Evolutionary conservation across 2,329 filamentous ascomycete species (phyloP), one percentile per base, ranked within the genome.

Genomic region (Moelleriella libera): DNA sequence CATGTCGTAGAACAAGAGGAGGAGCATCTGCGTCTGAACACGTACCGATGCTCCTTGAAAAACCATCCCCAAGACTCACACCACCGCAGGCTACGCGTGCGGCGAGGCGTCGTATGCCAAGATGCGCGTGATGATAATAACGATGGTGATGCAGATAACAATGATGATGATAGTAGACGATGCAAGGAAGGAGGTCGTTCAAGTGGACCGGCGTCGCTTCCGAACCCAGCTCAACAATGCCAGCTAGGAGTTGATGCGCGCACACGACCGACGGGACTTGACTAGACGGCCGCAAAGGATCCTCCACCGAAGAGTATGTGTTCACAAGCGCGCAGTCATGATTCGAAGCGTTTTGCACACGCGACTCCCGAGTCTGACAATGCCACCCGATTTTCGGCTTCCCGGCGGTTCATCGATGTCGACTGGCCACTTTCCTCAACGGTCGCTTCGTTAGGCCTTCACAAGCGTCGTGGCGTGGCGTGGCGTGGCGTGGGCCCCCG

Each of bases 381-480:
- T n/a, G n/a, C n/a, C n/a, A n/a, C n/a, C 32, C 32, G 32, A 37
- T 37, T 7, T 37, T 11, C 11, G 21, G 34, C 34, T 11, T 44
- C 29, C 21, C 21, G 30, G 44, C 32, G 30, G 45, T 42, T 37
- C 32, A 44, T 29, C 41, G 47, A 45, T 39, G 45, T 30, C 34
- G 30, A 43, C 45, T 45, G 21, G 39, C 48, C 45, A 42, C 43
- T 44, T 44, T 43, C 31, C 44, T 44, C 41, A 42, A 48, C 32
- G 11, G 32, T 37, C 11, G 7, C 7, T 7, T 7, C 34, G 31
- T 5, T 31, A 29, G 11, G 41, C 37, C 45, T 32, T 32, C 40
- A 47, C 47, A 12, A 42, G 4, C 45, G 45, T n/a, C n/a, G 47
- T 43, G 44, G 44, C 44, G 48, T 49, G n/a, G n/a, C n/a, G n/a